Evolutionary conservation across 2,329 filamentous ascomycete genomes (phyloP), one percentile per base, ranked within the genome.

Genomic region (Knufia fluminis): DNA sequence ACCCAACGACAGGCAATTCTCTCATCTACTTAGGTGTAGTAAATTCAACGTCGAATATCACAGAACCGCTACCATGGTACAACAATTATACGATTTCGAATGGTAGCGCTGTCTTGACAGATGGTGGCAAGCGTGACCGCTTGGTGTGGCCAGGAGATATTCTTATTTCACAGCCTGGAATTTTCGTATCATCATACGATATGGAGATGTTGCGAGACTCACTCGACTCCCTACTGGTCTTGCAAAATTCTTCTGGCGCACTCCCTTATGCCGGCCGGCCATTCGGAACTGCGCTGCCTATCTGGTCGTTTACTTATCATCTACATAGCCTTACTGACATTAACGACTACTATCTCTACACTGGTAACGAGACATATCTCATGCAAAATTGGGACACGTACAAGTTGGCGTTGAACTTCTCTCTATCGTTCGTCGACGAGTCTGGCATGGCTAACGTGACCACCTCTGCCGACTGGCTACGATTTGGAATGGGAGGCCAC

Each of bases 91-190:
- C 52, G 2, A 54, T 54, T 28, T 43, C 62, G 51, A 51, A 61
- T 59, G 56, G 65, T 41, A 54, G 57, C 50, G 64, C 60, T 6
- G 64, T 64, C 2, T 59, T 69, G 40, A 64, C 66, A 3, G 68
- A 70, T 52, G 66, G 67, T 3, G 67, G 64, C 10, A 69, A 71
- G 44, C 61, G 68, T 2, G 68, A 70, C 51, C 60, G 67, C 1
- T 62, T 67, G 1, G 73, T 82, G 2, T 82, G 78, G 77, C 73
- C 78, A 9, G 79, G 79, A 1, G 79, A 83, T 58, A 77, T 82
- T 68, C 71, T 71, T 3, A 76, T 80, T 52, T 73, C 76, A 3
- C 67, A 77, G 0, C 76, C 77, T 2, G 71, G 67, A 26, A 70
- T 78, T 10, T 71, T 75, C 8, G 71, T 79, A 1, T 76, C 73